phyloP scores from a whole-genome alignment of 805 yeast genomes.

The Maudiozyma barnettii region DNA sequence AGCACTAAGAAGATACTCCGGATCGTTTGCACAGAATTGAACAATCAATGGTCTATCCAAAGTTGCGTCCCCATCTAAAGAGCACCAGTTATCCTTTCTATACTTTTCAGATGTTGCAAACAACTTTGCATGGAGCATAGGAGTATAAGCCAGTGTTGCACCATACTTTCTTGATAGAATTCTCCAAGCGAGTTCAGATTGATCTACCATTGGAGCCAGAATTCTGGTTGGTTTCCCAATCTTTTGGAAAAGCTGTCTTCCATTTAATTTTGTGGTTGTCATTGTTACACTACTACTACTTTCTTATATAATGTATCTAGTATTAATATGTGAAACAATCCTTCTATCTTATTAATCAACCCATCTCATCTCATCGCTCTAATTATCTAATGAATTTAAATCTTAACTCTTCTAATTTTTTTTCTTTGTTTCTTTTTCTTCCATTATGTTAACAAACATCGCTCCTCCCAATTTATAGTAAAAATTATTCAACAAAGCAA shows the following conservation, averaged over 20 bases:
- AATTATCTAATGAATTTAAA: neutral
- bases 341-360: too few relatives aligned
- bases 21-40: slow-evolving; percentile 95
- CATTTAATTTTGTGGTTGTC: slow-evolving; percentile 29
- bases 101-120: slow-evolving; percentile 82
- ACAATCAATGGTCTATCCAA: slow-evolving; percentile 81
- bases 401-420: neutral
- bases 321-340: too few relatives aligned
- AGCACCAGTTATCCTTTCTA: slow-evolving; percentile 62
- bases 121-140: slow-evolving; percentile 90
- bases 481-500: too few relatives aligned
- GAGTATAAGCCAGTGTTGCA: slow-evolving; percentile 89
- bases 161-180: slow-evolving; percentile 78
- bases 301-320: too few relatives aligned
- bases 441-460: too few relatives aligned
- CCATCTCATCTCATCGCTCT: neutral
- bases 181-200: slow-evolving; percentile 93
- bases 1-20: slow-evolving; percentile 71
- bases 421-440: neutral
- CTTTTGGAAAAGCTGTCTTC: slow-evolving; percentile 59
- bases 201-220: slow-evolving; percentile 99
- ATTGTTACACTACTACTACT: neutral
- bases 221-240: slow-evolving; percentile 72
- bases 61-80: slow-evolving; percentile 59
- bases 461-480: too few relatives aligned